A percentile compares a stretch with the other conserved stretches of the same genome.
These are phyloP conservation scores for Cercospora sp. DNA, from an alignment of 2,329 filamentous ascomycete species.

Conservation along the genomic window DNA sequence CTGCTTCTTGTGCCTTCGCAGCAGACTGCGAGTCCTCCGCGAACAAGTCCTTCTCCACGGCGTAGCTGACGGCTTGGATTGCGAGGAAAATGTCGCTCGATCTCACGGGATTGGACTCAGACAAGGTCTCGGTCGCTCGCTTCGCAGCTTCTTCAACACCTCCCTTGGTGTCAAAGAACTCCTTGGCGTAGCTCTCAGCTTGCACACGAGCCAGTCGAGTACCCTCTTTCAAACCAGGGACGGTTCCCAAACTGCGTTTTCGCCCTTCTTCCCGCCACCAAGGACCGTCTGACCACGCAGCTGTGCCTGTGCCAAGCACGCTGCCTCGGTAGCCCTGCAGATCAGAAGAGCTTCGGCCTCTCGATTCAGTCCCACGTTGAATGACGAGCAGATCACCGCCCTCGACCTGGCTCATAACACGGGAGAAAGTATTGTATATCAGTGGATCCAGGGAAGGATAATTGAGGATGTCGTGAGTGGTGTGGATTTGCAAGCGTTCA, in stretches of 20 bases:
- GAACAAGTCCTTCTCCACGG: constrained; percentile 68
- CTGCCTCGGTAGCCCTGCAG: constrained; percentile 55
- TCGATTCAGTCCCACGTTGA: constrained; percentile 85
- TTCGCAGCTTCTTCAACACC: constrained; percentile 79
- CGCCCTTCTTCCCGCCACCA: constrained; percentile 77
- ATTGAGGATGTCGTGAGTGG: constrained; percentile 90
- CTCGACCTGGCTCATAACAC: constrained; percentile 98
- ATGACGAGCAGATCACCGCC: constrained; percentile 92
- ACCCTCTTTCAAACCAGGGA: constrained; percentile 79
- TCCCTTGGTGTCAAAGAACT: constrained; percentile 77
- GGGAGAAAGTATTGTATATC: constrained; percentile 86
- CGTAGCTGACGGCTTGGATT: constrained; percentile 80
- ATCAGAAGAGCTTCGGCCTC: constrained; percentile 61
- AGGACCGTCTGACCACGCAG: constrained; percentile 88
- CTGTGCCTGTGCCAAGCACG: constrained; percentile 44
- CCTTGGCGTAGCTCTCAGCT: constrained; percentile 81
- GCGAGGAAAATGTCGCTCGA: constrained; percentile 93
- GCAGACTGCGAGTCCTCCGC: constrained; percentile 47
- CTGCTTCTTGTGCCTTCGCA: constrained; percentile 1
- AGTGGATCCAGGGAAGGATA: constrained; percentile 94
- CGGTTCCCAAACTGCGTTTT: constrained; percentile 73
- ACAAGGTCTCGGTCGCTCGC: constrained; percentile 74
- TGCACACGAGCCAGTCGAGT: constrained; percentile 88
- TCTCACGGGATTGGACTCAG: constrained; percentile 83
- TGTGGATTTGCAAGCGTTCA: constrained; percentile 95